These are phyloP conservation scores for Mycena vulgaris DNA, from an alignment of 768 basidiomycete genomes.

Conservation along the genomic window DNA sequence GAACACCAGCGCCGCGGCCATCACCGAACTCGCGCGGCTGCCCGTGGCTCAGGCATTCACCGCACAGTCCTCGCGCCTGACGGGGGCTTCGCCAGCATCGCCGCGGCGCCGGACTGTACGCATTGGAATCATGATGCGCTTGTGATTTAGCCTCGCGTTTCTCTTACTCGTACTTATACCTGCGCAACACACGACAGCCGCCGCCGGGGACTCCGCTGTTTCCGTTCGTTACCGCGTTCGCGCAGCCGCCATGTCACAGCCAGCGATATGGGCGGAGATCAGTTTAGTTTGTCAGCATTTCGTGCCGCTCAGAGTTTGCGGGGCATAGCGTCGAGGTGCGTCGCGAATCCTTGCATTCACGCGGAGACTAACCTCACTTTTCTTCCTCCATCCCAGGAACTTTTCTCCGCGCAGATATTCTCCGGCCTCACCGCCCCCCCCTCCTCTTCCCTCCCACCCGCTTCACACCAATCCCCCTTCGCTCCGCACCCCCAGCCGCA, in stretches of 20 bases:
- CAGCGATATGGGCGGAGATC: constrained; percentile 40
- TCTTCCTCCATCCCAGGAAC: constrained; percentile 50
- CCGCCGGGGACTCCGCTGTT: constrained; percentile 30
- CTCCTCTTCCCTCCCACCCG: too few relatives aligned
- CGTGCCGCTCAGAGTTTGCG: constrained; percentile 50
- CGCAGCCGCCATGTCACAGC: neutral
- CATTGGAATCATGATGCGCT: constrained; percentile 53
- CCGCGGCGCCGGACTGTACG: constrained; percentile 46
- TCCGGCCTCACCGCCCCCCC: neutral
- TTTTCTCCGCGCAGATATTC: constrained; percentile 40
- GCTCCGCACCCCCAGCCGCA: too few relatives aligned
- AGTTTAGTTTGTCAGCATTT: constrained; percentile 50
- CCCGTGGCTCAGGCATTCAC: constrained; percentile 50
- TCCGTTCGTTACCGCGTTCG: neutral
- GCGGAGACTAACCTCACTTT: neutral
- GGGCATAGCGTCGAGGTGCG: constrained; percentile 61
- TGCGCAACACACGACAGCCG: constrained; percentile 42
- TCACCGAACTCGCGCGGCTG: constrained; percentile 33
- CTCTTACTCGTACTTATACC: constrained; percentile 18
- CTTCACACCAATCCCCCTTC: too few relatives aligned
- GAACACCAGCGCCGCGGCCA: constrained; percentile 15
- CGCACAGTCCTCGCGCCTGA: constrained; percentile 27
- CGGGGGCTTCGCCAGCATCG: constrained; percentile 51
- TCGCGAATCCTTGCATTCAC: neutral
- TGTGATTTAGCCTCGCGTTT: neutral